A percentile compares a stretch with the other conserved stretches of the same genome.
phyloP scores from a whole-genome alignment of 768 basidiomycete genomes.

The Jaapia argillacea region DNA sequence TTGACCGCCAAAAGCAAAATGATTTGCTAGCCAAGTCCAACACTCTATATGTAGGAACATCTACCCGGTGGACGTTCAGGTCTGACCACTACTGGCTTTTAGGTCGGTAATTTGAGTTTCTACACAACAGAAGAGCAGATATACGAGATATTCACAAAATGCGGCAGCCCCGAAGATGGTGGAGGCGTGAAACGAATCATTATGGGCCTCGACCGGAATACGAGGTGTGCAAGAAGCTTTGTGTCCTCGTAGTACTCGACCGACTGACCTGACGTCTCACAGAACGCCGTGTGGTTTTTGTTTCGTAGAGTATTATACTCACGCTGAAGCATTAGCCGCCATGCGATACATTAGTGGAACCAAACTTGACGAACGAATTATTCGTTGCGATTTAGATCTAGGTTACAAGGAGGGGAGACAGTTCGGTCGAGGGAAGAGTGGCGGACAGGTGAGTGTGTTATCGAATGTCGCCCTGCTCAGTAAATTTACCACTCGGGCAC shows the following conservation, averaged over 20 bases:
- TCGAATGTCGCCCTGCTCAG: not conserved
- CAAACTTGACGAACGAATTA: constrained; percentile 96
- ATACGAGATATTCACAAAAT: constrained; percentile 88
- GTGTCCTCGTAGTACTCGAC: not conserved
- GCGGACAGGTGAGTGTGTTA: constrained; percentile 61
- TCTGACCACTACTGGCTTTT: constrained; percentile 4
- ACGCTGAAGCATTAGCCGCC: constrained; percentile 84
- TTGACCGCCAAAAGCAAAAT: constrained; percentile 72
- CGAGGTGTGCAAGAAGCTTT: constrained; percentile 39
- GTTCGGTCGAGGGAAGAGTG: constrained; percentile 95
- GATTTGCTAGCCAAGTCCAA: constrained; percentile 76
- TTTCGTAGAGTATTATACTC: constrained; percentile 94
- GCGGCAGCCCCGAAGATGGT: constrained; percentile 76
- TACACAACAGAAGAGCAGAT: constrained; percentile 96
- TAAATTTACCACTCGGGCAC: constrained; percentile 6
- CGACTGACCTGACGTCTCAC: constrained; percentile 1
- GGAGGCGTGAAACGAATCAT: constrained; percentile 91
- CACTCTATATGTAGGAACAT: constrained; percentile 78
- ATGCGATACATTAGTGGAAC: constrained; percentile 96
- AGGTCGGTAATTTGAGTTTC: constrained; percentile 91
- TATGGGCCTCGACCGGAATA: constrained; percentile 89
- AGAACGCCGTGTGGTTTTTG: constrained; percentile 94
- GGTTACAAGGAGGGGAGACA: constrained; percentile 96
- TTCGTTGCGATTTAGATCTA: constrained; percentile 93
- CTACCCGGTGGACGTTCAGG: not conserved